A percentile compares a stretch with the other conserved stretches of the same genome.
Evolutionary conservation across 2,329 filamentous ascomycete genomes (phyloP).

Genomic region (Dryadomyces quercus-mongolicae): DNA sequence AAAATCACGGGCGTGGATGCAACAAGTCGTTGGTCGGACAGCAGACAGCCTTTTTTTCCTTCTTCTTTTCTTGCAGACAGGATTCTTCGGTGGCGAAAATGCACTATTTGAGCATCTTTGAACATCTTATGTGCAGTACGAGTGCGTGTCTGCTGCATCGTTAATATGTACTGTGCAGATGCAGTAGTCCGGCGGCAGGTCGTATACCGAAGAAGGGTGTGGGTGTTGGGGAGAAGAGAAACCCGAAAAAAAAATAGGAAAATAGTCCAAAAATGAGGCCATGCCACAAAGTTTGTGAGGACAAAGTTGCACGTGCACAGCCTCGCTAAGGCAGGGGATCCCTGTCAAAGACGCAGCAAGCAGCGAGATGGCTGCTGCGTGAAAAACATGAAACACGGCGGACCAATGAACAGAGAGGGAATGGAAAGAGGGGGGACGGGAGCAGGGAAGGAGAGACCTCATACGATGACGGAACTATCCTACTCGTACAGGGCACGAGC

Average conservation of each 20-base stretch:
- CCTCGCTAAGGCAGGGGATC: constrained; percentile 6
- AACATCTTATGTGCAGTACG: not conserved
- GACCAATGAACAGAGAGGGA: not conserved
- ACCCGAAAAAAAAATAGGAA: not conserved
- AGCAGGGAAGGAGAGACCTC: not conserved
- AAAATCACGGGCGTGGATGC: not conserved
- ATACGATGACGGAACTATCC: too few relatives aligned
- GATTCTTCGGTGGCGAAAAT: too few relatives aligned
- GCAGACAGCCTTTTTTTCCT: too few relatives aligned
- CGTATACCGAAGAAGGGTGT: not conserved
- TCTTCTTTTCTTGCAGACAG: too few relatives aligned
- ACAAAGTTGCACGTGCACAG: constrained; percentile 4
- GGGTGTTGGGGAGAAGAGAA: not conserved
- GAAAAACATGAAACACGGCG: not conserved
- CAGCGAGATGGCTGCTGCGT: not conserved
- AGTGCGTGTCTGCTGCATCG: not conserved
- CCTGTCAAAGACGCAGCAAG: constrained; percentile 4
- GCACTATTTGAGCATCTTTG: too few relatives aligned
- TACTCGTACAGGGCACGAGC: too few relatives aligned
- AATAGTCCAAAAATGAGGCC: too few relatives aligned
- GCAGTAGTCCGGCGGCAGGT: not conserved
- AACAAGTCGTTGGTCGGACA: too few relatives aligned
- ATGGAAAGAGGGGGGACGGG: not conserved
- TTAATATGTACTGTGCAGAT: not conserved
- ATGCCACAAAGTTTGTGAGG: too few relatives aligned